Percentiles rank a stretch among this genome's conserved stretches.
phyloP scores from a whole-genome alignment of 139 green algal species.

The Auxenochlorella pyrenoidosa region DNA sequence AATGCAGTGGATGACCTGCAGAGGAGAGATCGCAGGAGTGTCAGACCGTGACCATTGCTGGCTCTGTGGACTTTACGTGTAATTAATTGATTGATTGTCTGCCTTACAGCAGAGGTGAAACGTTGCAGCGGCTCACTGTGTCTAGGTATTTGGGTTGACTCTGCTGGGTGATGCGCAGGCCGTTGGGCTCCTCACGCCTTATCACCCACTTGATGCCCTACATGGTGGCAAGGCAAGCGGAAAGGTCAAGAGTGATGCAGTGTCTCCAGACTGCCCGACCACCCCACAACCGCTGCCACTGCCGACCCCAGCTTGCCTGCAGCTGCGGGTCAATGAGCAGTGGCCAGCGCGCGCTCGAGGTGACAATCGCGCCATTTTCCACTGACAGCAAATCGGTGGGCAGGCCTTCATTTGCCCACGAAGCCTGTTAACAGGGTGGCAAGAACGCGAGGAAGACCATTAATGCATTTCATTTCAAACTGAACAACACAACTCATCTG shows the following conservation, averaged over 20 bases:
- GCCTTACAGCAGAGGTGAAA: no score
- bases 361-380: slow-evolving; percentile 94
- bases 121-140: slow-evolving; percentile 66
- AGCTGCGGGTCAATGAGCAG: slow-evolving; percentile 95
- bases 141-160: slow-evolving; percentile 86
- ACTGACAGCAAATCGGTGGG: slow-evolving; percentile 82
- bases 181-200: slow-evolving; percentile 75
- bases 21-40: neutral
- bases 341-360: slow-evolving; percentile 72
- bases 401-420: slow-evolving; percentile 89
- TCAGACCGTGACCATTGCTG: no score
- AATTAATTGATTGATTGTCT: no score
- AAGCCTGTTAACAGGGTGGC: slow-evolving; percentile 39
- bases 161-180: slow-evolving; percentile 90
- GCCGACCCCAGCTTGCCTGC: slow-evolving; percentile 36
- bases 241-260: neutral
- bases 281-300: no score
- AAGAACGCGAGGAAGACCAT: neutral
- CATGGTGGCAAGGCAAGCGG: neutral
- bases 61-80: no score
- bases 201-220: slow-evolving; percentile 91
- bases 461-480: neutral
- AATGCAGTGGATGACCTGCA: slow-evolving; percentile 82
- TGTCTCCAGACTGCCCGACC: neutral
- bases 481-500: neutral